Evolutionary conservation across 2,329 filamentous ascomycete species (phyloP).

Genomic region (Penicillium sp.): DNA sequence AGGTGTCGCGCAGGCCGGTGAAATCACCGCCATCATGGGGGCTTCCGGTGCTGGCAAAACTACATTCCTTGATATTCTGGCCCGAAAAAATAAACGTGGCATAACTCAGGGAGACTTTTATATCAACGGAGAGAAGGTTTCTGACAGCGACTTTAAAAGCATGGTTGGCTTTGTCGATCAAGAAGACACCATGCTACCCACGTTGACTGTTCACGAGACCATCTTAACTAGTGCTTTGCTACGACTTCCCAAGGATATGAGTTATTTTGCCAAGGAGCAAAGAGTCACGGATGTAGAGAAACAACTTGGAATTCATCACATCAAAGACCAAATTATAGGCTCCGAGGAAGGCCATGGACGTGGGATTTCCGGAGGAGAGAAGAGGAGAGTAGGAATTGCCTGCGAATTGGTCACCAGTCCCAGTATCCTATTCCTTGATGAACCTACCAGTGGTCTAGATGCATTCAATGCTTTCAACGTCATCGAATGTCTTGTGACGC

Average conservation of each 20-base stretch:
- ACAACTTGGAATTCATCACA: constrained; percentile 90
- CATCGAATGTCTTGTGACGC: constrained; percentile 86
- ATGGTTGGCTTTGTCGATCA: constrained; percentile 97
- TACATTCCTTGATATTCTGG: constrained; percentile 91
- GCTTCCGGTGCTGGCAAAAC: constrained; percentile 97
- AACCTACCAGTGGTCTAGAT: constrained; percentile 93
- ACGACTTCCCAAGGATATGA: constrained; percentile 90
- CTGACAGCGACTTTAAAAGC: constrained; percentile 78
- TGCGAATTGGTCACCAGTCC: constrained; percentile 97
- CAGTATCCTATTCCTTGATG: constrained; percentile 93
- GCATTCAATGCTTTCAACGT: constrained; percentile 98
- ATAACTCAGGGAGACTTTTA: constrained; percentile 74
- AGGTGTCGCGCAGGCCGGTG: constrained; percentile 88
- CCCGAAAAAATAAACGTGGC: constrained; percentile 94
- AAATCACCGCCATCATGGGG: constrained; percentile 96
- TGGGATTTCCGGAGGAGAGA: constrained; percentile 95
- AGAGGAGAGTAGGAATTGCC: constrained; percentile 91
- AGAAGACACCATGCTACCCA: constrained; percentile 94
- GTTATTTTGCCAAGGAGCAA: constrained; percentile 79
- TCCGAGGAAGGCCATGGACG: constrained; percentile 92
- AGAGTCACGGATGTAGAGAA: constrained; percentile 89
- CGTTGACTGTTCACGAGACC: constrained; percentile 94
- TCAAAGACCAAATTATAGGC: constrained; percentile 90
- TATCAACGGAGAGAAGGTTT: constrained; percentile 88
- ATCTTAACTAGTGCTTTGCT: constrained; percentile 91